These are phyloP conservation scores for Phycomyces nitens DNA, from an alignment of 192 early-diverging fungal species.

Conservation along the genomic window DNA sequence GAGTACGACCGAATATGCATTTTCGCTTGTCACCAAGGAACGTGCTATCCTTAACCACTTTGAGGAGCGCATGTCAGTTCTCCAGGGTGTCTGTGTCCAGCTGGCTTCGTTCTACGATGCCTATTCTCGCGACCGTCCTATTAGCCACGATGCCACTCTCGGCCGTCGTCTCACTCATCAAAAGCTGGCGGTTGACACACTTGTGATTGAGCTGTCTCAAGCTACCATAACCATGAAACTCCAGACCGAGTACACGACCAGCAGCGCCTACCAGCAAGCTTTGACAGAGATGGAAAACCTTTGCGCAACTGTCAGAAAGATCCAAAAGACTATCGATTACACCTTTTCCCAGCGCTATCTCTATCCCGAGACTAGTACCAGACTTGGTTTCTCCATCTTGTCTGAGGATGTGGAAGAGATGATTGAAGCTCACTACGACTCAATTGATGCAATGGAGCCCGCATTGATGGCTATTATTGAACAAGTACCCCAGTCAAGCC, in stretches of 20 bases:
- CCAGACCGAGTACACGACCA: slow-evolving; percentile 4
- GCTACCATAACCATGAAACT: not conserved
- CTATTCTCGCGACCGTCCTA: not conserved
- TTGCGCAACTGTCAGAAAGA: slow-evolving; percentile 8
- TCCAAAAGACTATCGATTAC: slow-evolving; percentile 21
- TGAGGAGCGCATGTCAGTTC: slow-evolving; percentile 14
- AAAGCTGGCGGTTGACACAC: slow-evolving; percentile 41
- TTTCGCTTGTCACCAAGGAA: slow-evolving; percentile 59
- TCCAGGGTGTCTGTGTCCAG: slow-evolving; percentile 29
- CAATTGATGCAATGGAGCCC: slow-evolving; percentile 27
- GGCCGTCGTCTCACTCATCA: slow-evolving; percentile 26
- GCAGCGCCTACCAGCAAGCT: not conserved
- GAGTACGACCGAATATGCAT: slow-evolving; percentile 65
- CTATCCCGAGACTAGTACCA: slow-evolving; percentile 18
- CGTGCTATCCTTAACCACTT: slow-evolving; percentile 24
- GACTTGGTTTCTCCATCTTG: slow-evolving; percentile 22
- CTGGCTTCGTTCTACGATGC: slow-evolving; percentile 14
- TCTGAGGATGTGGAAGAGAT: slow-evolving; percentile 28
- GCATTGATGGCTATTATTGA: slow-evolving; percentile 19
- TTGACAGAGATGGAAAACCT: slow-evolving; percentile 6
- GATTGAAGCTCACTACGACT: slow-evolving; percentile 32
- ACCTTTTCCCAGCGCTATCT: slow-evolving; percentile 25
- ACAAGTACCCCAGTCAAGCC: slow-evolving; percentile 30
- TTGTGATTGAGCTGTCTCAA: slow-evolving; percentile 26
- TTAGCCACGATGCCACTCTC: slow-evolving; percentile 8